These are phyloP conservation scores for Pichia sp. DNA, from an alignment of 1,139 yeast genomes.

Conservation along the genomic window DNA sequence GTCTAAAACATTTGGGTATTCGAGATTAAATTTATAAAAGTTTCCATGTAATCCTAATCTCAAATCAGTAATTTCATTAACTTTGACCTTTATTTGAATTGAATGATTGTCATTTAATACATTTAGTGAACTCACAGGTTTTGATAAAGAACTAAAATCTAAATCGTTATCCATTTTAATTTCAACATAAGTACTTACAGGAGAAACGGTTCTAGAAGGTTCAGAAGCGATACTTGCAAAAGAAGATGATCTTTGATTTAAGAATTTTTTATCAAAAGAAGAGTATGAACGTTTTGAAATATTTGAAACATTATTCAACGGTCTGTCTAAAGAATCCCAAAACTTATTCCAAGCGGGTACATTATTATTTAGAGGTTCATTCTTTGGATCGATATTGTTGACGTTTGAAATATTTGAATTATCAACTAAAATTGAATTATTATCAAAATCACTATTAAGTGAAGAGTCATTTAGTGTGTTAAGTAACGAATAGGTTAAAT, in stretches of 20 bases:
- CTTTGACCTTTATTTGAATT: conserved; percentile 17
- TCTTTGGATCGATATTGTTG: conserved; percentile 6
- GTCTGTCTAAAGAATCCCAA: conserved; percentile 35
- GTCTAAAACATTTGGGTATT: not conserved
- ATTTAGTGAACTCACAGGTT: not conserved
- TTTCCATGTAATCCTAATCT: conserved; percentile 21
- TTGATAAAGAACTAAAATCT: not conserved
- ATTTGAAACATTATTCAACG: conserved; percentile 18
- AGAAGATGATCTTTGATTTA: conserved; percentile 8
- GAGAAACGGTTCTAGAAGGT: not conserved
- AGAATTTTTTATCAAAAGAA: not conserved
- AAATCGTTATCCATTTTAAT: not conserved
- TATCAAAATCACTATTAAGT: conserved; percentile 4
- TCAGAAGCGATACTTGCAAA: conserved; percentile 2
- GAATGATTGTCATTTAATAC: not conserved
- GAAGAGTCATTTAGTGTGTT: conserved; percentile 26
- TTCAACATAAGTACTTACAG: conserved; percentile 5
- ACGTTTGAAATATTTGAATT: conserved; percentile 1
- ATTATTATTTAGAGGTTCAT: conserved; percentile 11
- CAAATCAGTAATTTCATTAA: conserved; percentile 18
- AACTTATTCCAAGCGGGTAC: conserved; percentile 37
- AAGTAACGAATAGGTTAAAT: conserved; percentile 35
- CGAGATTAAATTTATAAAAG: conserved; percentile 23
- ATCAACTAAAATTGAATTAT: conserved; percentile 3
- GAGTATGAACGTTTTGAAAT: conserved; percentile 3